A percentile compares a stretch with the other conserved stretches of the same genome.
These are phyloP conservation scores for Aspergillus sparsus DNA, from an alignment of 495 filamentous ascomycete genomes.

Conservation along the genomic window DNA sequence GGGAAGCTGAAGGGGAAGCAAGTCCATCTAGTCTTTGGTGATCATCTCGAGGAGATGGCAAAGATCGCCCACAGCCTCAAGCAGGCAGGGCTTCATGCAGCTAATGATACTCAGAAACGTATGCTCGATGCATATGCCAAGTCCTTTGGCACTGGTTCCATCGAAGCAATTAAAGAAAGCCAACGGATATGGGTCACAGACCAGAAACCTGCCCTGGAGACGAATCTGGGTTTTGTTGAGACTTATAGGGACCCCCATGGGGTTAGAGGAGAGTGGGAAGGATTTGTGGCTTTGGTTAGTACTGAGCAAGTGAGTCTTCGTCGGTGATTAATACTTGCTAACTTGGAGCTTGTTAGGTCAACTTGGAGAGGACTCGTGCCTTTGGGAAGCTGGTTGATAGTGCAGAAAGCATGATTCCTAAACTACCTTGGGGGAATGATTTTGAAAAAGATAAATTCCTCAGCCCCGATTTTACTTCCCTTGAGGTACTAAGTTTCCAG, in stretches of 20 bases:
- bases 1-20: conserved; percentile 66
- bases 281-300: conserved; percentile 75
- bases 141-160: conserved; percentile 81
- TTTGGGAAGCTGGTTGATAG: conserved; percentile 82
- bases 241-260: conserved; percentile 94
- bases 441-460: conserved; percentile 97
- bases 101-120: conserved; percentile 78
- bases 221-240: conserved; percentile 93
- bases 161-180: conserved; percentile 85
- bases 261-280: conserved; percentile 95
- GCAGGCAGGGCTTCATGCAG: conserved; percentile 72
- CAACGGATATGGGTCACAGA: conserved; percentile 93
- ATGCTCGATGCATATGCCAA: conserved; percentile 84
- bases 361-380: conserved; percentile 84
- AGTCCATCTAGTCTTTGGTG: conserved; percentile 78
- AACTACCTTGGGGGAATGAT: conserved; percentile 81
- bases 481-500: conserved; percentile 74
- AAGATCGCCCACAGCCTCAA: conserved; percentile 70
- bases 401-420: conserved; percentile 79
- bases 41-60: conserved; percentile 78
- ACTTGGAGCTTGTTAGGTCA: conserved; percentile 50
- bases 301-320: neutral
- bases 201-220: conserved; percentile 84
- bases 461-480: conserved; percentile 89
- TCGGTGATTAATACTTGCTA: conserved; percentile 27